A percentile compares a stretch with the other conserved stretches of the same genome.
phyloP scores from a whole-genome alignment of 176 grass and related monocot species.

The Carex scoparia region DNA sequence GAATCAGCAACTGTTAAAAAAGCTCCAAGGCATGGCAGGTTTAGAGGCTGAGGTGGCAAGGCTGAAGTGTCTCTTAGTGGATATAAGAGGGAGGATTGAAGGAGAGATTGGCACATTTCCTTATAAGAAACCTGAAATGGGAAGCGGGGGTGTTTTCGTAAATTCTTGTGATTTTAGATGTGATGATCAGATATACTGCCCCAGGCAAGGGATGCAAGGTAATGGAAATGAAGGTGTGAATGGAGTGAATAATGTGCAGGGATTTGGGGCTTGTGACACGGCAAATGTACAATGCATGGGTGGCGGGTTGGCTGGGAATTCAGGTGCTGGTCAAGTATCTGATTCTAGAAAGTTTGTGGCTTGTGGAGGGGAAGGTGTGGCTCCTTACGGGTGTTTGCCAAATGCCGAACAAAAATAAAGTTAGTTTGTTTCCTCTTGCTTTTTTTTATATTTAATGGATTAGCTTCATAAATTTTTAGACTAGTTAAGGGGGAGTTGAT shows the following conservation, averaged over 20 bases:
- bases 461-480: background rate
- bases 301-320: background rate
- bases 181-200: conserved; percentile 71
- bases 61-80: conserved; percentile 63
- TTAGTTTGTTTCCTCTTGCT: conserved; percentile 20
- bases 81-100: conserved; percentile 71
- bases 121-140: conserved; percentile 51
- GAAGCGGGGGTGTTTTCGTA: conserved; percentile 37
- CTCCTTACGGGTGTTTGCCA: conserved; percentile 38
- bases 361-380: conserved; percentile 32
- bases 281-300: conserved; percentile 39
- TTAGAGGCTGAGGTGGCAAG: conserved; percentile 68
- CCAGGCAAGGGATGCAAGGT: conserved; percentile 26
- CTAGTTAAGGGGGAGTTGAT: background rate
- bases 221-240: conserved; percentile 21
- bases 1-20: conserved; percentile 59
- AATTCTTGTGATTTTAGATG: conserved; percentile 82
- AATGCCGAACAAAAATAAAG: conserved; percentile 55
- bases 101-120: conserved; percentile 79
- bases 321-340: conserved; percentile 32
- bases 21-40: conserved; percentile 52
- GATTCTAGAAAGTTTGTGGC: conserved; percentile 41
- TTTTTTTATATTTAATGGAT: background rate
- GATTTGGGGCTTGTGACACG: conserved; percentile 41
- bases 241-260: conserved; percentile 35